Base-by-base conservation (phyloP, 2,329 filamentous ascomycete genomes). In the Cladosporium halotolerans region DNA sequence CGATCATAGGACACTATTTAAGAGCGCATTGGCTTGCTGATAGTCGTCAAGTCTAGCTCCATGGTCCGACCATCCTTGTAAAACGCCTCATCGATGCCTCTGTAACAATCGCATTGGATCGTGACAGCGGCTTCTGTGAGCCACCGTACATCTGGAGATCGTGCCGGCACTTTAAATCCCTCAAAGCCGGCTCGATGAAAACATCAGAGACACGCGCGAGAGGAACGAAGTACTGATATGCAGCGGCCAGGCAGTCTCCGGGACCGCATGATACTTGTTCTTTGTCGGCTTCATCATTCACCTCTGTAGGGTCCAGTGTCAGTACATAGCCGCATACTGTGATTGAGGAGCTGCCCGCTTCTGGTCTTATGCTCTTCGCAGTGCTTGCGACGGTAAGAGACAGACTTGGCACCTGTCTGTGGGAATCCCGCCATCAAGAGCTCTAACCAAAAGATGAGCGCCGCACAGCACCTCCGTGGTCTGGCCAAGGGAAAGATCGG, bases 41-140 rank as follows among this genome's bases (percentile, higher is more conserved):
- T 42, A 5, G 45, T 28, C 31, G 34, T 53, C 13, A 53, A 46
- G 23, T 53, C 51, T 13, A 46, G 7, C 45, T 53, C 51, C 8
- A 16, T 32, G 1, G 51, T 46, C 19, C 23, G 4, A 10, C 19
- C 14, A 34, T 53, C 38, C 13, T 19, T 40, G 13, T 14, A 42
- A 2, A 53, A 18, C 5, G 43, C 36, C 7, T 23, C 33, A 32
- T 28, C 1, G 8, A 14, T 2, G 4, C 9, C 6, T 7, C 43
- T 13, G 5, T 46, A 2, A 43, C 51, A 48, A 9, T 47, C 3
- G n/a, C 51, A 53, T 11, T 28, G 23, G 9, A 53, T 36, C 6
- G 51, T 53, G 19, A 42, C 38, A 14, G 39, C 44, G 18, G 44
- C 51, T 7, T 53, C 51, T 8, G 51, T 47, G 14, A 53, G 23